Evolutionary conservation across 2,329 filamentous ascomycete genomes (phyloP).

Genomic region (Aureobasidium namibiae): DNA sequence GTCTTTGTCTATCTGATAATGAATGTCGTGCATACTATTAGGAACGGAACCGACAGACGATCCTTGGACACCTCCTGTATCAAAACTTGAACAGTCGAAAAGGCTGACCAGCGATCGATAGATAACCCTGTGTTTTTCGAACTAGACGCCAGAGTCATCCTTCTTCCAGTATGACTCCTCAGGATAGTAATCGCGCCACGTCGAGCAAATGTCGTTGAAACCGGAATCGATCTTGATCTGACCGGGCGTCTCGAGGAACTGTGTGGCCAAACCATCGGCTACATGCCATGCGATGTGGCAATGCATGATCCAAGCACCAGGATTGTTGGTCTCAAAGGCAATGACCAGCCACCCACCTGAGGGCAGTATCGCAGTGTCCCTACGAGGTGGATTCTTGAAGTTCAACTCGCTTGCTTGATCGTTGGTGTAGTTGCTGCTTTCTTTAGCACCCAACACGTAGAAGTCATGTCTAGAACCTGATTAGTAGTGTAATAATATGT

Average conservation of each 20-base stretch:
- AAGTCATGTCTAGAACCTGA: slow-evolving; percentile 26
- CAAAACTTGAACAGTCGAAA: too few species aligned
- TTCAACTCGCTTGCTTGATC: slow-evolving; percentile 20
- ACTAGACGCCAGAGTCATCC: slow-evolving; percentile 24
- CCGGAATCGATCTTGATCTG: slow-evolving; percentile 20
- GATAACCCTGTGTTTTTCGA: too few species aligned
- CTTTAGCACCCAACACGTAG: slow-evolving; percentile 19
- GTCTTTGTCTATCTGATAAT: background rate
- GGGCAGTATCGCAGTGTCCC: slow-evolving; percentile 33
- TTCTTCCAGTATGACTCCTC: slow-evolving; percentile 20
- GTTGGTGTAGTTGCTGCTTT: slow-evolving; percentile 18
- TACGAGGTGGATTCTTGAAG: slow-evolving; percentile 30
- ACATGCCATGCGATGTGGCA: slow-evolving; percentile 26
- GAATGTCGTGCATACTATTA: background rate
- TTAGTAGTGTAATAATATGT: background rate
- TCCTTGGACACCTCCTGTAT: too few species aligned
- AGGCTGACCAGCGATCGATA: too few species aligned
- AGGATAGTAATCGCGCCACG: slow-evolving; percentile 24
- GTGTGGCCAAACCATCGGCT: slow-evolving; percentile 26
- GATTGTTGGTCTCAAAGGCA: slow-evolving; percentile 35
- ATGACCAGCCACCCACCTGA: slow-evolving; percentile 31
- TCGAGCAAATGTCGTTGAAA: slow-evolving; percentile 23
- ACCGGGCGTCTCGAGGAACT: slow-evolving; percentile 25
- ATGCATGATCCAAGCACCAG: slow-evolving; percentile 30
- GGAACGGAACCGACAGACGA: too few species aligned